Evolutionary conservation across 495 filamentous ascomycete genomes (phyloP).

Genomic region (Aspergillus baeticus): DNA sequence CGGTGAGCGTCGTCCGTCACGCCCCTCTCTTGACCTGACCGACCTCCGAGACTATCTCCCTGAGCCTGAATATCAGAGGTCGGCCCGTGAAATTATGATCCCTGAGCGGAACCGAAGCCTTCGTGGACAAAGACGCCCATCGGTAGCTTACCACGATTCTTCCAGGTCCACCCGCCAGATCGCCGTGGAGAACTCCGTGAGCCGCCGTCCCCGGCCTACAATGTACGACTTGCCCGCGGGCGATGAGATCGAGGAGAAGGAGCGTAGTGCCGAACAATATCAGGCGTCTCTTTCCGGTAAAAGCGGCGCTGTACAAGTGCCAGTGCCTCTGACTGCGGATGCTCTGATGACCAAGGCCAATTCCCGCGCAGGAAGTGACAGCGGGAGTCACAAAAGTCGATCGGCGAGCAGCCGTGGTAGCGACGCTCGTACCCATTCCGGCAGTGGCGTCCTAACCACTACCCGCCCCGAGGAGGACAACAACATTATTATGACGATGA

Average conservation of each 20-base stretch:
- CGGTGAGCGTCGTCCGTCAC: constrained; percentile 32
- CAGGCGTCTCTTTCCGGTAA: constrained; percentile 35
- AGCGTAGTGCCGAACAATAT: constrained; percentile 39
- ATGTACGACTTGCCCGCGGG: constrained; percentile 31
- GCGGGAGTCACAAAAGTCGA: constrained; percentile 45
- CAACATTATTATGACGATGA: constrained; percentile 43
- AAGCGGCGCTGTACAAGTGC: constrained; percentile 20
- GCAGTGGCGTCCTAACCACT: constrained; percentile 27
- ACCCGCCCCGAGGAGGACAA: constrained; percentile 37
- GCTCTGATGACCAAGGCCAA: constrained; percentile 32
- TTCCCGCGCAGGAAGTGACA: constrained; percentile 37
- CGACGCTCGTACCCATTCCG: constrained; percentile 31
- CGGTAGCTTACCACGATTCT: constrained; percentile 32
- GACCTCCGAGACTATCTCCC: constrained; percentile 35
- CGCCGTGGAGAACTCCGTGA: constrained; percentile 30
- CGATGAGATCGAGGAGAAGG: constrained; percentile 32
- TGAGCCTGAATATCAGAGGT: constrained; percentile 27
- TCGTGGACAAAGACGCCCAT: constrained; percentile 26
- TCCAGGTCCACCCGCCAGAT: constrained; percentile 29
- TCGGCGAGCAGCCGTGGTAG: constrained; percentile 47
- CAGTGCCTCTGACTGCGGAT: constrained; percentile 38
- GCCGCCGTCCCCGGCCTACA: constrained; percentile 29
- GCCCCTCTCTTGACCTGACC: constrained; percentile 30
- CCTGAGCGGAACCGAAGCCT: constrained; percentile 39
- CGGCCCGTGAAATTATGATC: constrained; percentile 28